These are phyloP conservation scores for Suillus paluster DNA, from an alignment of 768 basidiomycete genomes.

Conservation along the genomic window DNA sequence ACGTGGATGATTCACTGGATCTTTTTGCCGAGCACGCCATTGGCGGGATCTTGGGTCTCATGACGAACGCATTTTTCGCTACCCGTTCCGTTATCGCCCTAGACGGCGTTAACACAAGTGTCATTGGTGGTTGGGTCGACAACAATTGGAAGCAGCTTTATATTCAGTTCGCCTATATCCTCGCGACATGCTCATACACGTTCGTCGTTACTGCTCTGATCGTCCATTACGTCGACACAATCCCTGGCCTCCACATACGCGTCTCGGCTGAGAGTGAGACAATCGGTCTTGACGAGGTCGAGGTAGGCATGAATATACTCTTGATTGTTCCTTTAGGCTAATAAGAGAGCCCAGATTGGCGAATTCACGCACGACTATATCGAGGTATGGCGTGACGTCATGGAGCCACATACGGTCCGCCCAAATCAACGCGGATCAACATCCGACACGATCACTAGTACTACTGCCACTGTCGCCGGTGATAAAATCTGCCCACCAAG, in stretches of 20 bases:
- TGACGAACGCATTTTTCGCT: constrained; percentile 79
- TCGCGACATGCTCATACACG: constrained; percentile 59
- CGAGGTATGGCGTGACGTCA: constrained; percentile 68
- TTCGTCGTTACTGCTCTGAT: constrained; percentile 65
- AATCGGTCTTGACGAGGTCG: constrained; percentile 71
- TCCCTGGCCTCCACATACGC: constrained; percentile 63
- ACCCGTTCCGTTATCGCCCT: constrained; percentile 62
- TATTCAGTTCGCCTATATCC: constrained; percentile 71
- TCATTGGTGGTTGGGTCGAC: constrained; percentile 74
- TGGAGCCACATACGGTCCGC: constrained; percentile 48
- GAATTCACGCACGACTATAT: constrained; percentile 74
- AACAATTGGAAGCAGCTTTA: constrained; percentile 82
- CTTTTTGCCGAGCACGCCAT: constrained; percentile 93
- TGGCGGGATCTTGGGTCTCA: constrained; percentile 79
- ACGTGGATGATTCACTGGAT: constrained; percentile 91
- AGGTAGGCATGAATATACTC: constrained; percentile 46
- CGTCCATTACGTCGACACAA: constrained; percentile 58
- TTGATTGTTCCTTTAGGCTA: background rate
- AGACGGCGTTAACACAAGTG: constrained; percentile 63
- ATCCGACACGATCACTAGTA: constrained; percentile 11
- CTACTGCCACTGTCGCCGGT: constrained; percentile 30
- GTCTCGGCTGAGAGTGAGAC: constrained; percentile 58
- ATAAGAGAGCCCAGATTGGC: constrained; percentile 50
- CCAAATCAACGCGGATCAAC: constrained; percentile 14
- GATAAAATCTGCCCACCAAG: constrained; percentile 46